Evolutionary conservation across 345 rosid genomes (phyloP), one percentile per base, ranked within the genome.

Genomic region (Brassica nigra): DNA sequence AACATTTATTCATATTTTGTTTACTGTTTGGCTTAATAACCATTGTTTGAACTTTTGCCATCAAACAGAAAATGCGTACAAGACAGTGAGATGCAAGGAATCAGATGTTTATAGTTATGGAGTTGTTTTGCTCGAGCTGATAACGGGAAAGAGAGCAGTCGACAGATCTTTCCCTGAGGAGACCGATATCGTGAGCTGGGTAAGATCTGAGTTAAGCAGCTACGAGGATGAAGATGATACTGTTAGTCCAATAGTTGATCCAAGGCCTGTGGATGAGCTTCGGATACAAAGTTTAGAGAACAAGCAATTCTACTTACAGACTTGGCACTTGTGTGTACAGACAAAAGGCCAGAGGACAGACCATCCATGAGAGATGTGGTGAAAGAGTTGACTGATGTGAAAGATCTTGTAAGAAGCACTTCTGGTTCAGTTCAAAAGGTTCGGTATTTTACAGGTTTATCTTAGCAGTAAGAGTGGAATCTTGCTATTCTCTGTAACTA

Each of bases 51-150:
- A 91, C 0, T 91, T 89, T 2, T 20, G 89, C 85, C 87, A 73
- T 68, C 81, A 8, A 90, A 66, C 90, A 91, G 98, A 94, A 82
- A 88, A 83, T 62, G 96, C 96, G 31, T 92, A 83, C 79, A 83
- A 77, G 49, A 81, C 84, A 0, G 76, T 71, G n/a, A 87, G 82
- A 79, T 80, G 89, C 84, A 87, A 82, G 84, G 90, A 88, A 15
- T 85, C 92, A 3, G 93, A 91, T 78, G 91, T 89, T 65, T 91
- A 89, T 62, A 86, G 93, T 73, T 89, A 86, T 1, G 92, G 96
- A 76, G 90, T 91, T 59, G 83, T 91, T 28, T 47, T 91, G 83
- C 86, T 89, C 6, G 93, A 89, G 83, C 84, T 91, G 73, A 67
- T 91, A 64, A 86, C 88, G 0, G 79, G 93, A 76, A 87, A 81